These are phyloP conservation scores for Gillenia trifoliata DNA, from an alignment of 306 rosid species.

Conservation along the genomic window DNA sequence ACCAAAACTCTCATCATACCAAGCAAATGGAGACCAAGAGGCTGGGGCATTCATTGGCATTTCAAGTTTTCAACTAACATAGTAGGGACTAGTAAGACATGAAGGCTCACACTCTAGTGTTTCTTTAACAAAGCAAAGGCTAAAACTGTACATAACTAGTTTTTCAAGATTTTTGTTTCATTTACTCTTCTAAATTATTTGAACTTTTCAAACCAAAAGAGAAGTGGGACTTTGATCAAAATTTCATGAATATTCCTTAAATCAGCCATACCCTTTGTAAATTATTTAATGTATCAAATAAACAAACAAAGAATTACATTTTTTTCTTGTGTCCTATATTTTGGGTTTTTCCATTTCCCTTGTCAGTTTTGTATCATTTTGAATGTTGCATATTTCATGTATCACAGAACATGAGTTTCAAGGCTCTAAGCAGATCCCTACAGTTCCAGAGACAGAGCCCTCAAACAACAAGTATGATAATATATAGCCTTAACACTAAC, in stretches of 20 bases:
- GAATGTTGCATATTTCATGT: neutral
- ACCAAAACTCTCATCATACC: neutral
- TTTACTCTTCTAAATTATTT: neutral
- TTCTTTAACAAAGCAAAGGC: neutral
- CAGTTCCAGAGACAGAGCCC: neutral
- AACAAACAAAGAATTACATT: neutral
- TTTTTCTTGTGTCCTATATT: neutral
- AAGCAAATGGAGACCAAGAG: neutral
- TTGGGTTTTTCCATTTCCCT: neutral
- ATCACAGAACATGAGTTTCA: neutral
- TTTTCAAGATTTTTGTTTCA: neutral
- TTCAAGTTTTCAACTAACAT: neutral
- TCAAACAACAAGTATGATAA: neutral
- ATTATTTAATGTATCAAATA: neutral
- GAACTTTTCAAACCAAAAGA: neutral
- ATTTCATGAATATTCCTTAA: neutral
- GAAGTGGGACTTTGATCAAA: neutral
- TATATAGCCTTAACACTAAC: slow-evolving; percentile 45
- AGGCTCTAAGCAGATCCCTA: neutral
- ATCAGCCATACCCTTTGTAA: neutral
- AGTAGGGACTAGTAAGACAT: neutral
- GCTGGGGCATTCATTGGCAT: neutral
- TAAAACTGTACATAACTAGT: neutral
- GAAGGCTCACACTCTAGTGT: neutral
- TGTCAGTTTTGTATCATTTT: neutral